These are phyloP conservation scores for Castanea crenata DNA, from an alignment of 306 rosid genomes.

Conservation along the genomic window DNA sequence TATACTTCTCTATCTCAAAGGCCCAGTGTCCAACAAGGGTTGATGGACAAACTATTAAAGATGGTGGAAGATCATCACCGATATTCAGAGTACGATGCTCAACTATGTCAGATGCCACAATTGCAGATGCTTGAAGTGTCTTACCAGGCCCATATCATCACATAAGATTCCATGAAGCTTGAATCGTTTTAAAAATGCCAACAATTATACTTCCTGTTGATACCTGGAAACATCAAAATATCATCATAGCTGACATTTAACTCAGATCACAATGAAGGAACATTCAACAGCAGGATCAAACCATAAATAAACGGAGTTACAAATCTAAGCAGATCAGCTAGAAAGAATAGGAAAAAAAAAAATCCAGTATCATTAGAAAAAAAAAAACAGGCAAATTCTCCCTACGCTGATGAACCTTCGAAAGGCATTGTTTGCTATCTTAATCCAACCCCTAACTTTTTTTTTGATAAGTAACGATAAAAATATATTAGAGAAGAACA, in stretches of 20 bases:
- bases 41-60: slow-evolving; percentile 91
- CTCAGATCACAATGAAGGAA: background rate
- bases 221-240: slow-evolving; percentile 56
- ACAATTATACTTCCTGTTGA: slow-evolving; percentile 98
- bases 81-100: slow-evolving; percentile 49
- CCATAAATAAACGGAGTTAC: background rate
- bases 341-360: background rate
- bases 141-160: slow-evolving; percentile 99
- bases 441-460: too few species aligned
- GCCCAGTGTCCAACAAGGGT: slow-evolving; percentile 99
- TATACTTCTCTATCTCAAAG: slow-evolving; percentile 90
- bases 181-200: slow-evolving; percentile 91
- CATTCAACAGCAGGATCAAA: background rate
- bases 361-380: background rate
- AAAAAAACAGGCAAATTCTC: background rate
- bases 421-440: too few species aligned
- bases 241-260: slow-evolving; percentile 2
- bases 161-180: slow-evolving; percentile 99
- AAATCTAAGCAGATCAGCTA: background rate
- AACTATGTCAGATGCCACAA: slow-evolving; percentile 84
- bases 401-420: too few species aligned
- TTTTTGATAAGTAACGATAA: too few species aligned
- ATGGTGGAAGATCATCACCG: slow-evolving; percentile 52
- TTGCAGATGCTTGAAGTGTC: slow-evolving; percentile 96
- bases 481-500: too few species aligned